phyloP scores from a whole-genome alignment of 169 alveolate species.

The Plasmodium relictum region DNA sequence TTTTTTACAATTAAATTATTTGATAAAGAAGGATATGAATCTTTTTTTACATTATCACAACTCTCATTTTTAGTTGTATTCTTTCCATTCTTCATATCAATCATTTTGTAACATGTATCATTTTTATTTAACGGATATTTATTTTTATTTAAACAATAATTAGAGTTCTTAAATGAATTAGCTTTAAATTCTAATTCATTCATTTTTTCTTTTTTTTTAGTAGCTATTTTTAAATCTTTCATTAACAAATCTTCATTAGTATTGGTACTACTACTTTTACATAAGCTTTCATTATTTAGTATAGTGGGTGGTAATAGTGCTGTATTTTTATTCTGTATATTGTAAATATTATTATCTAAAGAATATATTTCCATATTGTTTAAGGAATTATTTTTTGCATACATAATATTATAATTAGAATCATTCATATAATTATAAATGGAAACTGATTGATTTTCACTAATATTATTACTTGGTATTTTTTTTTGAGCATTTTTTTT shows the following conservation, averaged over 20 bases:
- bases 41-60: slow-evolving; percentile 36
- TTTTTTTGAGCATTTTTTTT: slow-evolving; percentile 20
- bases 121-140: slow-evolving; percentile 19
- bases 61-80: slow-evolving; percentile 16
- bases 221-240: slow-evolving; percentile 26
- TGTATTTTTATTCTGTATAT: not conserved
- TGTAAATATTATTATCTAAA: slow-evolving; percentile 24
- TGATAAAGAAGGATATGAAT: slow-evolving; percentile 21
- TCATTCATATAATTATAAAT: slow-evolving; percentile 30
- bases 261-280: not conserved
- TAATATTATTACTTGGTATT: slow-evolving; percentile 25
- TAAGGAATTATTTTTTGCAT: slow-evolving; percentile 9
- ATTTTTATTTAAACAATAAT: slow-evolving; percentile 36
- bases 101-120: slow-evolving; percentile 19
- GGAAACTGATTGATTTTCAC: slow-evolving; percentile 34
- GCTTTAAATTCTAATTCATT: slow-evolving; percentile 42
- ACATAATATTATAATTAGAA: slow-evolving; percentile 22
- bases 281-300: not conserved
- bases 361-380: slow-evolving; percentile 24
- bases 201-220: slow-evolving; percentile 58
- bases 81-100: slow-evolving; percentile 42
- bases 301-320: not conserved
- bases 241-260: slow-evolving; percentile 34
- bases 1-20: slow-evolving; percentile 27
- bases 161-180: slow-evolving; percentile 10